Base-by-base conservation (phyloP, 768 basidiomycete genomes). In the Rhodotorula paludigena region DNA sequence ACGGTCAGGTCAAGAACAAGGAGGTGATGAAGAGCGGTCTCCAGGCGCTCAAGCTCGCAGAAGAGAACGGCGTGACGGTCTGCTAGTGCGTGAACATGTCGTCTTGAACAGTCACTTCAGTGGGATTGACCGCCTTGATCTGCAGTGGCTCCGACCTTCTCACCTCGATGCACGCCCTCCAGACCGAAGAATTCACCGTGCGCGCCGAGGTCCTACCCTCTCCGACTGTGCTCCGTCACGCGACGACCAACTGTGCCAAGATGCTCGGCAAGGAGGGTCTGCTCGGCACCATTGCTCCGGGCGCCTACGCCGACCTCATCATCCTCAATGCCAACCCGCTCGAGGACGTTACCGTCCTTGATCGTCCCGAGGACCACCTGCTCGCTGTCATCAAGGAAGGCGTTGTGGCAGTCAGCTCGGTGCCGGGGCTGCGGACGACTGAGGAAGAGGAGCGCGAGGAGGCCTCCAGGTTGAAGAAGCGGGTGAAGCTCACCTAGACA, bases 151-250 rank as follows among this genome's bases (percentile, higher is more conserved):
- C 76, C 0, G 73, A 75, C 33, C 63, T 76, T 10, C 83, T 61
- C 82, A 87, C 74, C 71, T 89, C 68, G 82, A 86, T 79, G 86
- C 88, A 57, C 82, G 86, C 78, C 81, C 84, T 74, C 81, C 89
- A 61, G 81, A 88, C 78, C 2, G 73, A 85, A 85, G 77, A 81
- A 54, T 82, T 82, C 65, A 74, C 79, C 16, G 80, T 81, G 32
- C 77, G 82, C 35, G 75, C 80, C 3, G 61, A 73, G 15, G 75
- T 81, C 4, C 77, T 82, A 2, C 66, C 78, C 3, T 77, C 80
- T 0, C 62, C 73, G 0, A 76, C 73, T 2, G 76, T 82, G 25
- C 70, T 82, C 12, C 74, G 76, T n/a, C 82, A 83, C 47, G 81
- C 81, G 0, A 82, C 81, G 0, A 78, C 76, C 33, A 82, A 82